Base-by-base conservation (phyloP, 2,329 filamentous ascomycete genomes). In the Sporothrix protearum region DNA sequence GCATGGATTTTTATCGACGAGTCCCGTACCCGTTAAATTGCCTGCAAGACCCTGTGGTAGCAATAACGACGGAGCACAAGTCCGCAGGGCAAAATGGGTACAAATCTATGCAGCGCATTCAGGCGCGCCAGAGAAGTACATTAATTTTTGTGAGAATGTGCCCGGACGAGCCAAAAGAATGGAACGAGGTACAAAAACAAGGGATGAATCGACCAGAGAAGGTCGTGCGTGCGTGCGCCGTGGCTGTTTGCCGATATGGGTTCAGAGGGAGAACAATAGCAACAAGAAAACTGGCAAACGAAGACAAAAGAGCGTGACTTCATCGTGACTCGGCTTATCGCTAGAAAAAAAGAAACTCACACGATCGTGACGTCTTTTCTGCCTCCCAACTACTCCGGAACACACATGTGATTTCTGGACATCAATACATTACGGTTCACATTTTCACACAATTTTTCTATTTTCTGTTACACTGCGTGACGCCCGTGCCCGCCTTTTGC, bases 71-170 rank as follows among this genome's bases (percentile, higher is more conserved):
- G 59, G 59, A 64, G 59, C 22, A 45, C 6, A 25, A 12, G n/a
- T 64, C 59, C 59, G 36, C 19, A 28, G 59, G 59, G 59, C 55
- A 45, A 64, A 64, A 19, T 25, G n/a, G 59, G 19, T 42, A 64
- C 59, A 64, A 64, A 42, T 8, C 3, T 12, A 64, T 12, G n/a
- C 22, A 45, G 10, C 14, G 36, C 12, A 64, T 45, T 64, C 36
- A 64, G 59, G 59, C 59, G 59, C 59, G 59, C 59, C 36, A 28
- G n/a, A 28, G 36, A 45, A 45, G 59, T 45, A 64, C 36, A 25
- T 6, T 22, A 42, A 25, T 63, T 39, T 4, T 14, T 25, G 8
- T 22, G 49, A 8, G 10, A 19, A 8, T 33, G 5, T n/a, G n/a
- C n/a, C n/a, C n/a, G 30, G 16, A 53, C 53, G 14, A 14, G 28